Base-by-base conservation (phyloP, 306 rosid genomes). In the Ceratonia siliqua region DNA sequence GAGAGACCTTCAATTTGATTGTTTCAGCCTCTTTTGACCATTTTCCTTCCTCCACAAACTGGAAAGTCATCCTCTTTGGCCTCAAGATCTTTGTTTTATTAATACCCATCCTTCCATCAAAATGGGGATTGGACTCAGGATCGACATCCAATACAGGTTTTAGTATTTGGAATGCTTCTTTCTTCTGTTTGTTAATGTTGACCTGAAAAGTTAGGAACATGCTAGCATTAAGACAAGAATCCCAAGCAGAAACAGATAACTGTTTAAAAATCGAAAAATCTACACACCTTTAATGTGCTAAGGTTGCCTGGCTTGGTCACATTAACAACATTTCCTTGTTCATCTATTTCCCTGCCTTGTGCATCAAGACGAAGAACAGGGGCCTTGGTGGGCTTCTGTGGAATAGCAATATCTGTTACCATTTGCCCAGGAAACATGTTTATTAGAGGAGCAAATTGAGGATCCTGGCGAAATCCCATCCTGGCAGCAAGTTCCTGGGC, bases 351-450 rank as follows among this genome's bases (percentile, higher is more conserved):
- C 84, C 98, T 88, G 43, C 98, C 98, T 57, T 85, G 96, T 20
- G 98, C 92, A 82, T 94, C 98, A 74, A 94, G 93, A 42, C 98
- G 97, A 85, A 94, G 98, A 83, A 94, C 97, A 81, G 96, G 98
- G 27, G 87, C 89, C 77, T 91, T 94, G 46, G 87, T 76, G 36
- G 96, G 98, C 83, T 90, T 94, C 88, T 88, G 98, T 3, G 89
- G 82, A 73, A 75, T 49, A 72, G 88, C 66, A 68, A 67, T 76
- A 66, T 94, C 97, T 1, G 92, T 61, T 43, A 79, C 79, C 70
- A 53, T n/a, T 81, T 91, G 96, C 70, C 96, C 94, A 0, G 97
- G 96, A 86, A 94, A 94, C 88, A 88, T 78, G 78, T 91, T 94
- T 74, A 94, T 89, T 8, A 89, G 82, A 66, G 98, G 96, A 82